Conservation (phyloP, 2,329 filamentous ascomycete species). For the Trichoderma gracile region DNA sequence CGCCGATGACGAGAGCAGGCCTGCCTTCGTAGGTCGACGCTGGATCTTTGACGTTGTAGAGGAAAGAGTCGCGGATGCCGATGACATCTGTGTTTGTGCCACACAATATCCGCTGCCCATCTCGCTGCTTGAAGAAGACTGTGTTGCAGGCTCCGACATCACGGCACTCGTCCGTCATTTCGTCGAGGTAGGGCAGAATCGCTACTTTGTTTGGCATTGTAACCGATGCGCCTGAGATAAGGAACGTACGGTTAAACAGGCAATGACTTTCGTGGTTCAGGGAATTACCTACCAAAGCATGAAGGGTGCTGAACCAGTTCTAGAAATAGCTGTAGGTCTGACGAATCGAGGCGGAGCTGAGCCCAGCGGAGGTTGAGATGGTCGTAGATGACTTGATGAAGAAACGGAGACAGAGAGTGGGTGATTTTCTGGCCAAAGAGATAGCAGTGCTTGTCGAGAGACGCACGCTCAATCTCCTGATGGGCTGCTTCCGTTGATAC, state of each 20-base stretch:
- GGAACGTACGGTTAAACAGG: neutral
- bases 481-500: neutral
- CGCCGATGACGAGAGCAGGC: slow-evolving; percentile 17
- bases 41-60: slow-evolving; percentile 18
- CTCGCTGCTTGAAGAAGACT: slow-evolving; percentile 10
- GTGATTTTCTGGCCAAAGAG: slow-evolving; percentile 20
- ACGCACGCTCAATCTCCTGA: slow-evolving; percentile 3
- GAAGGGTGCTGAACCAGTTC: slow-evolving; percentile 12
- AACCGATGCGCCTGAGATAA: slow-evolving; percentile 6
- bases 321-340: slow-evolving; percentile 9
- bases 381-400: slow-evolving; percentile 21
- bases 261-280: neutral
- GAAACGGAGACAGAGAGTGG: slow-evolving; percentile 20
- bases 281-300: slow-evolving; percentile 12
- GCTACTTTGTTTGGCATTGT: slow-evolving; percentile 23
- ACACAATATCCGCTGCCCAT: slow-evolving; percentile 9
- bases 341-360: slow-evolving; percentile 17
- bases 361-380: slow-evolving; percentile 14
- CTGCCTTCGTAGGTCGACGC: slow-evolving; percentile 3
- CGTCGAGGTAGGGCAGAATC: slow-evolving; percentile 17
- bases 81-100: slow-evolving; percentile 22
- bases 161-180: slow-evolving; percentile 19
- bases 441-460: slow-evolving; percentile 18
- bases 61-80: slow-evolving; percentile 17
- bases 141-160: slow-evolving; percentile 23